Evolutionary conservation across 2,329 filamentous ascomycete genomes (phyloP), one percentile per base, ranked within the genome.

Genomic region (Cryoendolithus antarcticus): DNA sequence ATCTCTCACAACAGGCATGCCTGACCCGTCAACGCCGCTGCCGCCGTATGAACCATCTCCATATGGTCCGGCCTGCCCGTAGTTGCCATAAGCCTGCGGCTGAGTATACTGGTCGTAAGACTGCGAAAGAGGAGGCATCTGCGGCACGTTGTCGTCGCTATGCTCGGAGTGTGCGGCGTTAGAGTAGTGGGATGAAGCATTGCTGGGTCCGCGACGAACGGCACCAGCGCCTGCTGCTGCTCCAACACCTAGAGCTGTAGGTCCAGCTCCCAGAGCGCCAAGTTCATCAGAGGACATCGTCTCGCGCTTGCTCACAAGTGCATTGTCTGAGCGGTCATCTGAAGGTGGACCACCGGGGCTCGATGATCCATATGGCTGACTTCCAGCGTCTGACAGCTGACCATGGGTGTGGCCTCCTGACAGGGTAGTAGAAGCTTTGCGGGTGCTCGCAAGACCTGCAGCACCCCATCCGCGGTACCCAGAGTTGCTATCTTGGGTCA

Each of bases 391-490:
- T 4, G 86, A 93, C 58, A 85, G 48, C 44, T 59, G 56, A 24
- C 56, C 56, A 37, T 58, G 53, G 4, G 58, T 60, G 42, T 60
- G 55, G 46, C 84, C 82, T 49, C 84, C 84, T 9, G 86, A 93
- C 54, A 95, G 71, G 21, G 86, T 93, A 9, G 86, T 95, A 2
- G 86, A 94, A 19, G 82, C 77, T 61, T 95, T 93, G 49, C 86
- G 79, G 52, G 61, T 64, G 6, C 64, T 64, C 27, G 76, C 82
- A 27, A 27, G 24, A 11, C 77, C 79, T 21, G 77, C 76, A 37
- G 81, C 82, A 40, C 89, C 89, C 91, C 91, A 98, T 49, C 91
- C 91, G 49, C 91, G 80, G 64, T 98, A 98, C 35, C 89, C 89
- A 2, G 77, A 74, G 39, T 70, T 72, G 42, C 74, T 72, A 46